Evolutionary conservation across 2,329 filamentous ascomycete genomes (phyloP), one percentile per base, ranked within the genome.

Genomic region (Tolypocladium tundrense): DNA sequence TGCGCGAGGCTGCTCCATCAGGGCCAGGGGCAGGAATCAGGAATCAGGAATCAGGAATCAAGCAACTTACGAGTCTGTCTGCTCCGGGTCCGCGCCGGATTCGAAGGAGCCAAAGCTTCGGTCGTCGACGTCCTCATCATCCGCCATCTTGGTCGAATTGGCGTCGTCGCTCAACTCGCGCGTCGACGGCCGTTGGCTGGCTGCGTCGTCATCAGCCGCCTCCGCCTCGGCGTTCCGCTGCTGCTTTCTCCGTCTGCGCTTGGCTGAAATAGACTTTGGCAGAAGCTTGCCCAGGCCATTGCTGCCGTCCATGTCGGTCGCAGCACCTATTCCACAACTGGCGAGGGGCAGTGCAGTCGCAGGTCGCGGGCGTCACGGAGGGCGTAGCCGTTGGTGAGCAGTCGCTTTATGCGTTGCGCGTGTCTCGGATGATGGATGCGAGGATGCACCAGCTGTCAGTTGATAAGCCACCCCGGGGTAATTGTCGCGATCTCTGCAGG

Each of bases 201-300:
- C 67, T 60, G 71, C 64, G 61, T 71, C 66, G 62, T 66, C 55
- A 60, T 68, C 60, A 64, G 61, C 55, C 62, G 66, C 65, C 57
- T 59, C 66, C 58, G 67, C 64, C 50, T 65, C 65, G 13, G 62
- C 75, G 53, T 68, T 68, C 55, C 24, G 24, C 24, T 74, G 70
- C 57, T 78, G 74, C 68, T 75, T 79, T 69, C 74, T 78, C 58
- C 74, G 74, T 53, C 78, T 75, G 53, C 79, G 77, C 65, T 78
- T 80, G 53, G 74, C 73, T 35, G 72, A 70, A 57, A 84, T 75
- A 42, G 75, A 73, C 65, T 79, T 82, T 55, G 80, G 76, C 41
- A 85, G 69, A 37, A 85, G 73, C 69, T 81, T 84, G 58, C 73
- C 75, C 50, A 82, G 69, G 14, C 73, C 72, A 61, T 68, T 73